Evolutionary conservation across 148 eudicot species (phyloP), one percentile per base, ranked within the genome.

Genomic region (Nyssa sinensis): DNA sequence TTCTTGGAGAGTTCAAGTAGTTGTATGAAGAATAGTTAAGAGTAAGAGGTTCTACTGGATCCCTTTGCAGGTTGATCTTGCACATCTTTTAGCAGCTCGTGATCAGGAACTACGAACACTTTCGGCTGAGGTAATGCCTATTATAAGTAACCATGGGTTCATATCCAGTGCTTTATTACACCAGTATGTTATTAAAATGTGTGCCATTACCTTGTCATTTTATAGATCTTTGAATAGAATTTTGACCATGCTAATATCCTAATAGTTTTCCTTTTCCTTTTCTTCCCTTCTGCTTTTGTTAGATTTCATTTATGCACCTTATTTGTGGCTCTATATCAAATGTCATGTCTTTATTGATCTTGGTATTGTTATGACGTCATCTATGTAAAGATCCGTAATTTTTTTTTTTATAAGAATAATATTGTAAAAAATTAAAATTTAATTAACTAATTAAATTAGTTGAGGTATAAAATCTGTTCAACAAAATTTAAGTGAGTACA

Each of bases 41-140:
- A n/a, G n/a, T n/a, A n/a, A n/a, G n/a, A n/a, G 74, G 25, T 25
- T 74, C 57, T 44, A 44, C 68, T 78, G 70, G 76, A 57, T 76
- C 41, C 25, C 67, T 55, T 71, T 81, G 78, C 85, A 95, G 99
- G 99, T 89, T 79, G 99, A 95, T 86, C 93, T 95, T 72, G 98
- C 99, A 59, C 99, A 95, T 82, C 81, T 95, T 64, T 87, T 95
- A 78, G 98, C 99, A 75, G 85, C 93, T 81, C 97, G 99, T 80
- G 99, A 95, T 68, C 99, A 95, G 84, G 99, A 95, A 84, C 79
- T 95, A 28, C 88, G 99, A 53, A 95, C 99, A 70, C 88, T 93
- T 81, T 92, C 99, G 73, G 99, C 99, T 80, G 99, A 95, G 99
- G 99, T 93, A 84, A 71, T 77, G 19, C 37, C 24, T 67, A 44